Evolutionary conservation across 1,284 basidiomycete species (phyloP).

Genomic region (Ustilago xerochloae): DNA sequence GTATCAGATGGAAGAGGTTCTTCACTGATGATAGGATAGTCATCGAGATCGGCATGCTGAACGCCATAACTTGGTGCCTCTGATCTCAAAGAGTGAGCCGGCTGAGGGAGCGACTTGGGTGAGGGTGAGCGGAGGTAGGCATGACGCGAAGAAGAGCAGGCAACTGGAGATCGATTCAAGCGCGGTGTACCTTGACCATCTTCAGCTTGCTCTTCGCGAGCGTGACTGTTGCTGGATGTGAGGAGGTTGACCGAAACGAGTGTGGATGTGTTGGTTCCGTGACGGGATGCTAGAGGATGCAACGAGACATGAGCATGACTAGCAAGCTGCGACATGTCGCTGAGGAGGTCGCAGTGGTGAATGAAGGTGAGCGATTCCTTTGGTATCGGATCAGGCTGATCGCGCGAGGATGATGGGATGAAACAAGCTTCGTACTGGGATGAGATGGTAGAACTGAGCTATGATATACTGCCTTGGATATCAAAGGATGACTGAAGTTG

Average conservation of each 20-base stretch:
- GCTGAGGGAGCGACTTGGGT: slow-evolving; percentile 23
- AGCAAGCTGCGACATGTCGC: slow-evolving; percentile 40
- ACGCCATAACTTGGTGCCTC: slow-evolving; percentile 43
- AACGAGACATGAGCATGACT: slow-evolving; percentile 52
- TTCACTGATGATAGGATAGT: slow-evolving; percentile 52
- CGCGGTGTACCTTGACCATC: slow-evolving; percentile 27
- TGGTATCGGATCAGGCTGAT: neutral
- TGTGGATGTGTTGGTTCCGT: slow-evolving; percentile 47
- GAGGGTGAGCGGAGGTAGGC: slow-evolving; percentile 24
- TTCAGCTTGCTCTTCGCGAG: slow-evolving; percentile 12
- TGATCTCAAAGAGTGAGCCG: neutral
- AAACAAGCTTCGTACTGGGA: too few species aligned
- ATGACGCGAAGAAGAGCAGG: slow-evolving; percentile 7
- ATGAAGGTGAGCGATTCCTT: neutral
- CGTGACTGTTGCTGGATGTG: neutral
- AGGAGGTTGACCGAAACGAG: slow-evolving; percentile 47
- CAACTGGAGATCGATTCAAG: slow-evolving; percentile 19
- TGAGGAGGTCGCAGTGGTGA: neutral
- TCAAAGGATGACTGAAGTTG: neutral
- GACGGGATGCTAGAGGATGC: slow-evolving; percentile 58
- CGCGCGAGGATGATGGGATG: neutral
- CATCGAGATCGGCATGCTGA: slow-evolving; percentile 49
- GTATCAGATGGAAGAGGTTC: slow-evolving; percentile 20
- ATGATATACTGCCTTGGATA: neutral
- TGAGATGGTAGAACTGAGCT: neutral